Conservation (phyloP, 2,329 filamentous ascomycete species). For the Scedosporium apiospermum region DNA sequence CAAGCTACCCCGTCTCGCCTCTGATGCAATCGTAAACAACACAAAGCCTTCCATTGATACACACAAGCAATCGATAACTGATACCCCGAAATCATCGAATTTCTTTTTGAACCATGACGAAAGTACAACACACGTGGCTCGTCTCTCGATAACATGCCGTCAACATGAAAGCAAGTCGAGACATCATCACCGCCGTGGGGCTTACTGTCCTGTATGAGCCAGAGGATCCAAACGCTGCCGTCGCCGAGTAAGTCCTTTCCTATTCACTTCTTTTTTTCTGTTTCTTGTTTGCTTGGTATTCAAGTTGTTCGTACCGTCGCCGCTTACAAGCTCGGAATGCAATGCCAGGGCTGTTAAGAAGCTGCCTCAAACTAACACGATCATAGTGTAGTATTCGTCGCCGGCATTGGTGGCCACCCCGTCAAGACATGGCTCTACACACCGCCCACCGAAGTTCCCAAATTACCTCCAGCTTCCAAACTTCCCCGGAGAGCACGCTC, state of each 20-base stretch:
- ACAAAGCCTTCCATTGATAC: background rate
- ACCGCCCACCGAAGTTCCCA: slow-evolving; percentile 9
- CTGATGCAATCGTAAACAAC: background rate
- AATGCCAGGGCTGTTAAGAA: background rate
- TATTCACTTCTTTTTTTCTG: background rate
- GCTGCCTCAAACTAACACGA: background rate
- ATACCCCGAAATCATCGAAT: background rate
- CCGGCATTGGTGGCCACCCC: slow-evolving; percentile 21
- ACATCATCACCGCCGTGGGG: slow-evolving; percentile 17
- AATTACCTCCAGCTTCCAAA: slow-evolving; percentile 8
- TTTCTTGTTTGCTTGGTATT: background rate
- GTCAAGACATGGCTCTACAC: slow-evolving; percentile 18
- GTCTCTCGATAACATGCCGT: slow-evolving; percentile 3
- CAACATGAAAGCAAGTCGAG: slow-evolving; percentile 17
- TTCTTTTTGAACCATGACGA: background rate
- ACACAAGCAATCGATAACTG: background rate
- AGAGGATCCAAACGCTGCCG: slow-evolving; percentile 16
- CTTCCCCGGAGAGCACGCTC: slow-evolving; percentile 15
- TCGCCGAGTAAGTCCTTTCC: slow-evolving; percentile 18
- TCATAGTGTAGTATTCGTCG: slow-evolving; percentile 20
- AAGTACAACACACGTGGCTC: background rate
- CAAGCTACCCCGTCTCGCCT: background rate
- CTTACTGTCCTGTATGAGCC: slow-evolving; percentile 23
- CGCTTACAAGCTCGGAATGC: no score
- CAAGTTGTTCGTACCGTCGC: background rate